phyloP scores from a whole-genome alignment of 495 filamentous ascomycete genomes.

The Penicillium flavigenum region DNA sequence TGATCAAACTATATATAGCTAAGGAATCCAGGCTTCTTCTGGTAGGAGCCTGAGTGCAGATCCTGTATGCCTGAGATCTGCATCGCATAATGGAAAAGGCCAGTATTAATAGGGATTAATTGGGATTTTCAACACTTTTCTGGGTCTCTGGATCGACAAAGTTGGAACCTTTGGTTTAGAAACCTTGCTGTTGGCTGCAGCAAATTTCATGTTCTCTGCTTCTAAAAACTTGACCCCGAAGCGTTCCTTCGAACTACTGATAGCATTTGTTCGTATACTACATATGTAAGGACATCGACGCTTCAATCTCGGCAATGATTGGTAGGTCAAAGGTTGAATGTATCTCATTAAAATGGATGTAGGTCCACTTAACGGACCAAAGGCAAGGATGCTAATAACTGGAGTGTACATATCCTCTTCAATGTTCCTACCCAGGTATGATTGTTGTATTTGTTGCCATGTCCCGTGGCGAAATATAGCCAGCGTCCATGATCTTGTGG shows the following conservation, averaged over 20 bases:
- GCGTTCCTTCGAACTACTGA: slow-evolving; percentile 21
- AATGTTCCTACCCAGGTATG: too few species aligned
- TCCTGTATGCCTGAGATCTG: too few species aligned
- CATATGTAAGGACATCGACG: slow-evolving; percentile 12
- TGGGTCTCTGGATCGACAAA: slow-evolving; percentile 23
- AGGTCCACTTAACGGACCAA: background rate
- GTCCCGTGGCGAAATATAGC: too few species aligned
- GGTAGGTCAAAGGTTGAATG: slow-evolving; percentile 7
- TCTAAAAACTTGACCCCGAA: slow-evolving; percentile 26
- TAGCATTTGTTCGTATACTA: slow-evolving; percentile 15
- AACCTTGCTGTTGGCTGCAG: slow-evolving; percentile 22
- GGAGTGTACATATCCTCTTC: too few species aligned
- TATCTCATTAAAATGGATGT: background rate
- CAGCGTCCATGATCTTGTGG: too few species aligned
- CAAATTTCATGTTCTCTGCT: slow-evolving; percentile 26
- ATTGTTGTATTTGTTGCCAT: too few species aligned
- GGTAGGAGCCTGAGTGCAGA: too few species aligned
- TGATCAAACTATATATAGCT: too few species aligned
- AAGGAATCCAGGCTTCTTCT: too few species aligned
- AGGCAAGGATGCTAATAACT: background rate
- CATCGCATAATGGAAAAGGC: too few species aligned
- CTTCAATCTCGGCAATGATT: slow-evolving; percentile 23
- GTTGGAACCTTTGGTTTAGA: slow-evolving; percentile 21
- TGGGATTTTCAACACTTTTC: too few species aligned
- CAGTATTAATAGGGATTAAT: too few species aligned